These are phyloP conservation scores for Asclepias syriaca DNA, from an alignment of 257 asterid genomes.

Conservation along the genomic window DNA sequence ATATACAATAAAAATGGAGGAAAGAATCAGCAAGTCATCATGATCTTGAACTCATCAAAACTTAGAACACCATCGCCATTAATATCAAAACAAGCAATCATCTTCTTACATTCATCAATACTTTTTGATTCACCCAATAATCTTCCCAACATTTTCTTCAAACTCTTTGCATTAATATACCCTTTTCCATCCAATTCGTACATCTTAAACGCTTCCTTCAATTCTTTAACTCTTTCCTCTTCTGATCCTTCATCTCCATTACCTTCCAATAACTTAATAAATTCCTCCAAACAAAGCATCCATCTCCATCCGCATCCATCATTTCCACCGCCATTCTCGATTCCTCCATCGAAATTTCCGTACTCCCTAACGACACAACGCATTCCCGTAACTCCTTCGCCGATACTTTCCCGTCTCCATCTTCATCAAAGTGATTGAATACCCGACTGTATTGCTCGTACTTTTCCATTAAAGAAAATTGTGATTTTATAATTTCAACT, in stretches of 20 bases:
- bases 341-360: slow-evolving; percentile 38
- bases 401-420: slow-evolving; percentile 35
- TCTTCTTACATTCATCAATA: slow-evolving; percentile 40
- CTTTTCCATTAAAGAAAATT: slow-evolving; percentile 15
- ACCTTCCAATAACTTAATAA: slow-evolving; percentile 43
- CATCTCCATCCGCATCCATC: slow-evolving; percentile 47
- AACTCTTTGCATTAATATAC: slow-evolving; percentile 51
- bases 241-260: slow-evolving; percentile 21
- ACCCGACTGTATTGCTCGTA: slow-evolving; percentile 22
- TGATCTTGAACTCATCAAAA: slow-evolving; percentile 58
- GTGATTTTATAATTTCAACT: too few species aligned
- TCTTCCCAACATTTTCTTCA: slow-evolving; percentile 51
- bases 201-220: slow-evolving; percentile 53
- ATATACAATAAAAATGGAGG: background rate
- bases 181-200: slow-evolving; percentile 52
- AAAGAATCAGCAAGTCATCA: slow-evolving; percentile 35
- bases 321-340: slow-evolving; percentile 34
- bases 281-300: slow-evolving; percentile 53
- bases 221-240: slow-evolving; percentile 44
- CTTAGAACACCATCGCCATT: slow-evolving; percentile 58
- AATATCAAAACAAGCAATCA: slow-evolving; percentile 56
- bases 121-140: slow-evolving; percentile 54
- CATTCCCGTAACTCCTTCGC: slow-evolving; percentile 28
- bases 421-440: slow-evolving; percentile 28
- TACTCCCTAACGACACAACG: slow-evolving; percentile 1